These are phyloP conservation scores for Cercophora scortea DNA, from an alignment of 495 filamentous ascomycete genomes.

Conservation along the genomic window DNA sequence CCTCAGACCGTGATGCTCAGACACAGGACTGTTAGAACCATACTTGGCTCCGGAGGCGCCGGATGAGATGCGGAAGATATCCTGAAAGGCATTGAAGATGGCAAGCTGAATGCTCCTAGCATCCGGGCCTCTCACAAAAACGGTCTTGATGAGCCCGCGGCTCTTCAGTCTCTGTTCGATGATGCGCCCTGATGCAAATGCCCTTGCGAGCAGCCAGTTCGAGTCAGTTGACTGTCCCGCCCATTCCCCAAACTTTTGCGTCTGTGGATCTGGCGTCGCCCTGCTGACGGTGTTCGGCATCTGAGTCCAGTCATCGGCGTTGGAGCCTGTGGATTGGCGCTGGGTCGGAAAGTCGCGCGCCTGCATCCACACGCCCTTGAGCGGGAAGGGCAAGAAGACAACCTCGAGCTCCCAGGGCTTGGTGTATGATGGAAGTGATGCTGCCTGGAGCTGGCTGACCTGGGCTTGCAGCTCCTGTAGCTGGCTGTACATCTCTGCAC, in stretches of 20 bases:
- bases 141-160: constrained; percentile 55
- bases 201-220: constrained; percentile 50
- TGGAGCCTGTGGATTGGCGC: constrained; percentile 29
- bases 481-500: constrained; percentile 39
- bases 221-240: constrained; percentile 31
- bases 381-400: constrained; percentile 58
- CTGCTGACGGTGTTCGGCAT: constrained; percentile 37
- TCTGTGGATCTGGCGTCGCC: constrained; percentile 32
- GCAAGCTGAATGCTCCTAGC: constrained; percentile 53
- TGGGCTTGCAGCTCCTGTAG: constrained; percentile 49
- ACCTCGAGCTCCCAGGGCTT: constrained; percentile 65
- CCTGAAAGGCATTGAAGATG: constrained; percentile 49
- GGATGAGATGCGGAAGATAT: constrained; percentile 34
- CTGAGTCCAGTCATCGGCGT: constrained; percentile 52
- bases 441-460: constrained; percentile 46
- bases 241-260: constrained; percentile 38
- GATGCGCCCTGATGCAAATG: constrained; percentile 44
- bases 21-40: constrained; percentile 19
- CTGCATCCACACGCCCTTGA: constrained; percentile 55
- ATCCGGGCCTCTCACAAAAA: constrained; percentile 48
- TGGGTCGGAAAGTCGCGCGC: constrained; percentile 38
- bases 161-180: constrained; percentile 57
- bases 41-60: constrained; percentile 10
- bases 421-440: constrained; percentile 43
- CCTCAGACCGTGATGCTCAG: constrained; percentile 41